These are phyloP conservation scores for Cyanodermella asteris DNA, from an alignment of 2,329 filamentous ascomycete genomes.

Conservation along the genomic window DNA sequence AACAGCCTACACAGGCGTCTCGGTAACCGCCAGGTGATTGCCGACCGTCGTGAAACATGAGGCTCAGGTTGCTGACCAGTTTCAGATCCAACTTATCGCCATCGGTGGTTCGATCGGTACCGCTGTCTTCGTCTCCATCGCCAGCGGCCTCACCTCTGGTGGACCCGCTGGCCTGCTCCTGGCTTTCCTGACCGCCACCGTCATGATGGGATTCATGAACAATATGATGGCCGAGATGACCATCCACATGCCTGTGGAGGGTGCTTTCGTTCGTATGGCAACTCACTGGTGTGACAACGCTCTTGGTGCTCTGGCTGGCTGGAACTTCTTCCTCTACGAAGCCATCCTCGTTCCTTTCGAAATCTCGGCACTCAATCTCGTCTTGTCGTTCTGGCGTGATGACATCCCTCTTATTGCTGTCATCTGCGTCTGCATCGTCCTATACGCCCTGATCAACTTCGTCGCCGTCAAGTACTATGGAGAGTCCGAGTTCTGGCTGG, in stretches of 20 bases:
- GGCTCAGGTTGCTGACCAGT: no score
- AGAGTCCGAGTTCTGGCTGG: slow-evolving; percentile 33
- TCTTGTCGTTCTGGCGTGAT: slow-evolving; percentile 20
- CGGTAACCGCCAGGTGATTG: no score
- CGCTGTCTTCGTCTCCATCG: slow-evolving; percentile 30
- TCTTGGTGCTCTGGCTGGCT: slow-evolving; percentile 18
- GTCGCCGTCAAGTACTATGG: slow-evolving; percentile 27
- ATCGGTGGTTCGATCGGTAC: slow-evolving; percentile 21
- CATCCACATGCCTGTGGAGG: slow-evolving; percentile 29
- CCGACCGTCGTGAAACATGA: no score
- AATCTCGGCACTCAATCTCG: slow-evolving; percentile 22
- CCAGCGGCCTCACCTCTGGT: no score
- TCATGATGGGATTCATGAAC: slow-evolving; percentile 19
- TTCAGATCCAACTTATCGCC: slow-evolving; percentile 13
- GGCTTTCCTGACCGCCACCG: slow-evolving; percentile 16
- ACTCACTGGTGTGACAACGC: neutral
- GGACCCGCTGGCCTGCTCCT: slow-evolving; percentile 16
- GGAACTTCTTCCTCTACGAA: slow-evolving; percentile 25
- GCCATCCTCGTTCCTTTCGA: slow-evolving; percentile 24
- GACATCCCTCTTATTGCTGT: slow-evolving; percentile 1
- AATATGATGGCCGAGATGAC: slow-evolving; percentile 33
- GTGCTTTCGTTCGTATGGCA: slow-evolving; percentile 27
- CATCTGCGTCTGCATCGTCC: neutral
- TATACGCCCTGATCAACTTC: slow-evolving; percentile 10
- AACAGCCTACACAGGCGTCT: no score